Evolutionary conservation across 2,329 filamentous ascomycete genomes (phyloP).

Genomic region (Phoma herbarum): DNA sequence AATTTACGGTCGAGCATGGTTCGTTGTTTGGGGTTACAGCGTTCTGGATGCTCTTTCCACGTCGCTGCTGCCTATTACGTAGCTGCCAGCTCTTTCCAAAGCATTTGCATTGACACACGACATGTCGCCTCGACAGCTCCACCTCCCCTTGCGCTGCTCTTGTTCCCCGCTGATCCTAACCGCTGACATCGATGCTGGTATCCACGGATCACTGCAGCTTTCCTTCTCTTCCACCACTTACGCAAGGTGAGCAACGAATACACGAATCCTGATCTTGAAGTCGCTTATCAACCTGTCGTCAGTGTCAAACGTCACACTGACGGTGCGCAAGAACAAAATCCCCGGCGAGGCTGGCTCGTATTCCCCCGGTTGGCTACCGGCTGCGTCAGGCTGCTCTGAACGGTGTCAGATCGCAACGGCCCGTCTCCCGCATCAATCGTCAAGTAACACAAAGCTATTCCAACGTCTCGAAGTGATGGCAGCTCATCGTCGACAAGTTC

Average conservation of each 20-base stretch:
- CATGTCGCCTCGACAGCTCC: not conserved
- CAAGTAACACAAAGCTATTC: slow-evolving; percentile 11
- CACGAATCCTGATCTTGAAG: slow-evolving; percentile 1
- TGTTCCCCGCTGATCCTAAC: not conserved
- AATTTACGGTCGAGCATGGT: not conserved
- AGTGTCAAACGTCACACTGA: slow-evolving; percentile 12
- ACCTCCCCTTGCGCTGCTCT: not conserved
- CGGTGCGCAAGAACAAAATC: slow-evolving; percentile 5
- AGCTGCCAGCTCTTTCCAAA: not conserved
- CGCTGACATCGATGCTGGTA: not conserved
- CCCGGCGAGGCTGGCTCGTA: slow-evolving; percentile 21
- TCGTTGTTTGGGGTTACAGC: not conserved
- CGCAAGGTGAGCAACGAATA: not conserved
- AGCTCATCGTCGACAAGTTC: not conserved
- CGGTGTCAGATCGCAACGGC: slow-evolving; percentile 42
- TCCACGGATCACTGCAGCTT: not conserved
- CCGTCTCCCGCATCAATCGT: slow-evolving; percentile 34
- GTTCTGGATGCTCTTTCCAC: not conserved
- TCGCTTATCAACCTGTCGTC: not conserved
- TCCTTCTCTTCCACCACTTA: not conserved
- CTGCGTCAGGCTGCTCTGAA: slow-evolving; percentile 27
- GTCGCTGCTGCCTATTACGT: not conserved
- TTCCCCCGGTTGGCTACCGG: slow-evolving; percentile 24
- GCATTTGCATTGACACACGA: not conserved
- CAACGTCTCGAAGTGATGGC: slow-evolving; percentile 13